Conservation (phyloP, 1,284 basidiomycete genomes). For the Ceraceosorus guamensis region DNA sequence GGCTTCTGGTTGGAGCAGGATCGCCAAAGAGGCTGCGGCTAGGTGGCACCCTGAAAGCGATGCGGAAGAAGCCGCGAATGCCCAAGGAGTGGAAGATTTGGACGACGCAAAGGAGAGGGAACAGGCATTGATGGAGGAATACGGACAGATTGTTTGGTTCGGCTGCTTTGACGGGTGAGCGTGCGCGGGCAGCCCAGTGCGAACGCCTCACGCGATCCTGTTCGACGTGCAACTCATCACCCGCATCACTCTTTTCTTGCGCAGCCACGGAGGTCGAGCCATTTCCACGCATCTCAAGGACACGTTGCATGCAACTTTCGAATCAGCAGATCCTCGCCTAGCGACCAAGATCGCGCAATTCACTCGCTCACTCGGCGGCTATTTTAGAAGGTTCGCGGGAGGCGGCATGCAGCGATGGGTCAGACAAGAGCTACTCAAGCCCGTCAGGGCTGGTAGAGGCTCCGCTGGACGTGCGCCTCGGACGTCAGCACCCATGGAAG, state of each 20-base stretch:
- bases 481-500: background rate
- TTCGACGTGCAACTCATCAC: no score
- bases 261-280: constrained; percentile 32
- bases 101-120: constrained; percentile 27
- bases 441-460: constrained; percentile 23
- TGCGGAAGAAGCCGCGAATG: constrained; percentile 19
- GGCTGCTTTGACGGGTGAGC: constrained; percentile 39
- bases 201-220: no score
- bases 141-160: constrained; percentile 43
- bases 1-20: constrained; percentile 11
- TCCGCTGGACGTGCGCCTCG: constrained; percentile 1
- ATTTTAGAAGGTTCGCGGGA: constrained; percentile 41
- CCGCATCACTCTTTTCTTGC: background rate
- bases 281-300: constrained; percentile 34
- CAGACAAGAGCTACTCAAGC: constrained; percentile 24
- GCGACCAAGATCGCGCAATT: constrained; percentile 42
- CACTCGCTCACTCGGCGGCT: constrained; percentile 41
- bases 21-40: constrained; percentile 13
- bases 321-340: constrained; percentile 31
- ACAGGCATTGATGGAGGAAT: background rate
- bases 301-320: constrained; percentile 38
- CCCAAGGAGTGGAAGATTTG: constrained; percentile 22
- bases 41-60: constrained; percentile 12
- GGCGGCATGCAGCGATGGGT: constrained; percentile 40
- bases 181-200: background rate